Evolutionary conservation across 1,284 basidiomycete genomes (phyloP).

Genomic region (Neolentinus lepideus): DNA sequence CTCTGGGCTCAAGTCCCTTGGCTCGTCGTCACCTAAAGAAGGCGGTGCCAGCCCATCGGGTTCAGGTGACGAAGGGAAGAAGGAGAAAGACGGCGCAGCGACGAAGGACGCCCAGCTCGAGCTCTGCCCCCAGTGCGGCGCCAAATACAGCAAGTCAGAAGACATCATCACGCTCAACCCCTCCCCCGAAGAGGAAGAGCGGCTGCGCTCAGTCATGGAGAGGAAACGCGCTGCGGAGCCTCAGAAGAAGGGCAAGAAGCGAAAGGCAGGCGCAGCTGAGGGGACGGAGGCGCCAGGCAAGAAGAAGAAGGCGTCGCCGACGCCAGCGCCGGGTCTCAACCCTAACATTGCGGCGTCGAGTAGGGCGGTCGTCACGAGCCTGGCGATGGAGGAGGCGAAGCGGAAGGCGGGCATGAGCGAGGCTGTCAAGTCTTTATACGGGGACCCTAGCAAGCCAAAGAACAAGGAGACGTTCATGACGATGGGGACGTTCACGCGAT

Average conservation of each 20-base stretch:
- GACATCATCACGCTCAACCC: conserved; percentile 64
- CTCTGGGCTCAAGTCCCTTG: conserved; percentile 62
- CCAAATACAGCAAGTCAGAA: conserved; percentile 49
- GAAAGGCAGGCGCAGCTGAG: conserved; percentile 36
- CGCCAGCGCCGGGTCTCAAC: conserved; percentile 32
- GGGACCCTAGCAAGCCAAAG: conserved; percentile 37
- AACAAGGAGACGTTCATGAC: conserved; percentile 79
- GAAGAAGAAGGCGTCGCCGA: conserved; percentile 32
- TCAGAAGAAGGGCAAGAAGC: conserved; percentile 35
- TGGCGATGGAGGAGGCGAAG: conserved; percentile 68
- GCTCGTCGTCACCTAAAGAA: conserved; percentile 26
- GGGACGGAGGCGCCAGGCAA: conserved; percentile 20
- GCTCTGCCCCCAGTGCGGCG: conserved; percentile 68
- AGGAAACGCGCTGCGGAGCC: conserved; percentile 47
- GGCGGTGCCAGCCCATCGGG: conserved; percentile 15
- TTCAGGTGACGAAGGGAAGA: conserved; percentile 14
- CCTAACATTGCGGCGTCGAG: conserved; percentile 51
- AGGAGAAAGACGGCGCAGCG: conserved; percentile 15
- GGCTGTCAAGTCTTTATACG: conserved; percentile 68
- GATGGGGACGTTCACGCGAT: conserved; percentile 71
- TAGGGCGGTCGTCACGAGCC: conserved; percentile 51
- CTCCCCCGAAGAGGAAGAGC: conserved; percentile 46
- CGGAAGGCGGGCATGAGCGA: conserved; percentile 71
- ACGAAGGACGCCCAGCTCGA: conserved; percentile 31
- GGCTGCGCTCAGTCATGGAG: conserved; percentile 47